These are phyloP conservation scores for Trichoderma breve DNA, from an alignment of 2,329 filamentous ascomycete species.

Conservation along the genomic window DNA sequence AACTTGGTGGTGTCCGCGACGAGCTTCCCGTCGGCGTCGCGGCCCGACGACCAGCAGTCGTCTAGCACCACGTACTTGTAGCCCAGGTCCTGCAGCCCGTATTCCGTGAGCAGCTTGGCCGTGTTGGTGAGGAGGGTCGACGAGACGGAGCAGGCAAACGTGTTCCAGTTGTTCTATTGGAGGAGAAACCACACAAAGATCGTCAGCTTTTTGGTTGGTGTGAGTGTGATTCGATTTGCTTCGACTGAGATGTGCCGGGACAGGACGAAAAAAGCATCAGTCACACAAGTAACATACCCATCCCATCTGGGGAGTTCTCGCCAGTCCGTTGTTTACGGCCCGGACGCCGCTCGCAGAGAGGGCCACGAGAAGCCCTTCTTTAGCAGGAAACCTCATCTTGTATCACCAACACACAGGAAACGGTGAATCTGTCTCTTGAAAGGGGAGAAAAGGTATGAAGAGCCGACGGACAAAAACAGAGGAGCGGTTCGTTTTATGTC, in stretches of 20 bases:
- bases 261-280: neutral
- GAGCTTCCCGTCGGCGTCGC: conserved; percentile 28
- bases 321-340: conserved; percentile 14
- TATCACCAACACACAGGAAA: neutral
- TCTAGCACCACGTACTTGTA: conserved; percentile 34
- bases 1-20: conserved; percentile 36
- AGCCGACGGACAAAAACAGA: neutral
- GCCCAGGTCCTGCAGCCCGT: conserved; percentile 30
- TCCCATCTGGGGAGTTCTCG: conserved; percentile 20
- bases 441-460: neutral
- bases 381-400: neutral
- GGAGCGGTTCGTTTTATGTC: neutral
- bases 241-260: neutral
- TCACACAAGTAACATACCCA: conserved; percentile 1
- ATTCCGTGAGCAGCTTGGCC: conserved; percentile 26
- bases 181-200: neutral
- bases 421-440: neutral
- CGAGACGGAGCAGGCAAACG: conserved; percentile 21
- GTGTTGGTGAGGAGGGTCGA: conserved; percentile 24
- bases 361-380: neutral
- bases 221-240: neutral
- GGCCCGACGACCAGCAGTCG: conserved; percentile 36
- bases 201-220: neutral
- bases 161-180: conserved; percentile 21
- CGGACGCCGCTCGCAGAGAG: neutral